Conservation (phyloP, 345 rosid species). For the Arabidopsis thaliana region TAIR10.1 NC_003070.9:27251501-27252000, state of each 20-base stretch:
- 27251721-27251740: conserved; percentile 33
- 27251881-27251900: not conserved
- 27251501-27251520: not conserved
- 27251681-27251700: not conserved
- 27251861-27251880: conserved; percentile 6
- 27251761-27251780: not conserved
- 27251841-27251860: not conserved
- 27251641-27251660: not conserved
- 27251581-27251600: conserved; percentile 1
- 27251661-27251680: not conserved
- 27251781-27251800: conserved; percentile 29
- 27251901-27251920: not conserved
- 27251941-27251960: conserved; percentile 54
- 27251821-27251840: conserved; percentile 5
- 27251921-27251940: not conserved
- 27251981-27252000: conserved; percentile 81
- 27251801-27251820: conserved; percentile 11
- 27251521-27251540: conserved; percentile 1
- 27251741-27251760: conserved; percentile 12
- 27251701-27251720: conserved; percentile 5
- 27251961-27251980: conserved; percentile 81
- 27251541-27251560: not conserved
- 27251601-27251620: too few relatives aligned
- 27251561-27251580: not conserved
- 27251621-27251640: not conserved